phyloP scores from a whole-genome alignment of 2,329 filamentous ascomycete species.

The Huntiella omanensis region DNA sequence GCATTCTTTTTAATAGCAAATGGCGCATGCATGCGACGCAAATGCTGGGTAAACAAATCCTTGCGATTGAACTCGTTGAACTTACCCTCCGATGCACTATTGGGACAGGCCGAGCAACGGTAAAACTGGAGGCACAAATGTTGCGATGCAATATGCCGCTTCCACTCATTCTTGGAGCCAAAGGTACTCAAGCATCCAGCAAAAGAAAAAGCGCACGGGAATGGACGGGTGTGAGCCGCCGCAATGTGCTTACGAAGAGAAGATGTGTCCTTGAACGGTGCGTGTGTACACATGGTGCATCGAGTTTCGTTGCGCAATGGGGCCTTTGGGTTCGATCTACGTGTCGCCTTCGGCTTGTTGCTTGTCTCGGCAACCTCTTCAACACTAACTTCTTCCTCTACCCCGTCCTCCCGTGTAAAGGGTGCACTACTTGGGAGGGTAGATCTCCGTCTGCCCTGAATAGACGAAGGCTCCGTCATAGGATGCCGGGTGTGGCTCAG shows the following conservation, averaged over 20 bases:
- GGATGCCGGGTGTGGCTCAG: constrained; percentile 40
- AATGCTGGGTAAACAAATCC: constrained; percentile 86
- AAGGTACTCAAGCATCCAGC: constrained; percentile 75
- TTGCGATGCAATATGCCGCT: constrained; percentile 78
- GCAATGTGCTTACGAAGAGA: constrained; percentile 48
- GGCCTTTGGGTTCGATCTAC: constrained; percentile 29
- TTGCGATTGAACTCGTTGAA: constrained; percentile 76
- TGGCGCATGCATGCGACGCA: constrained; percentile 80
- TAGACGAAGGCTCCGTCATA: constrained; percentile 24
- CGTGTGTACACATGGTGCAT: constrained; percentile 42
- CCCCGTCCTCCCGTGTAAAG: constrained; percentile 17
- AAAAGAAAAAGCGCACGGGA: constrained; percentile 68
- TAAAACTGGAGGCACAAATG: constrained; percentile 57
- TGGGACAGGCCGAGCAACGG: constrained; percentile 42
- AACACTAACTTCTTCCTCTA: constrained; percentile 21
- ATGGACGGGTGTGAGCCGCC: constrained; percentile 51
- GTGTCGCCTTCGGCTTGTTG: constrained; percentile 21
- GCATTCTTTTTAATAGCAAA: constrained; percentile 41
- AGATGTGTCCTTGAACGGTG: constrained; percentile 48
- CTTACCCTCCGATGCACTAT: constrained; percentile 33
- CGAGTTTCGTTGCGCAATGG: constrained; percentile 39
- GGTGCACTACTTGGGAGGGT: constrained; percentile 22
- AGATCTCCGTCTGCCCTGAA: constrained; percentile 13
- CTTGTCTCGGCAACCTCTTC: constrained; percentile 14
- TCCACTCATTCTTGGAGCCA: constrained; percentile 94